Evolutionary conservation across 2,329 filamentous ascomycete species (phyloP).

Genomic region (Paecilomyces fulvus): DNA sequence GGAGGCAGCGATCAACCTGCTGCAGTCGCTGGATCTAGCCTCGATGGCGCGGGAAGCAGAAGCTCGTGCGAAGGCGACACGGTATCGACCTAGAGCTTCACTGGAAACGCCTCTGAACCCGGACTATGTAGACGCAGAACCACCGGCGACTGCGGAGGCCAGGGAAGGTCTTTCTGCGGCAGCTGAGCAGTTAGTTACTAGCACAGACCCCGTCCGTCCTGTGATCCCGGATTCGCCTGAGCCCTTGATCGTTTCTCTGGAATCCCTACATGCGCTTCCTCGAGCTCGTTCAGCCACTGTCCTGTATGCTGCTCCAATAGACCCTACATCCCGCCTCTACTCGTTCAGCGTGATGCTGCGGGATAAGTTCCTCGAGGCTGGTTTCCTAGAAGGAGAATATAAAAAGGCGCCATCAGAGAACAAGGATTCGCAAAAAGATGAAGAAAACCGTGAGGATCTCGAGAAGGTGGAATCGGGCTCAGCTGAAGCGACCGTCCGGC

Average conservation of each 20-base stretch:
- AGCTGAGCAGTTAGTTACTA: background rate
- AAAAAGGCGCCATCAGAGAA: slow-evolving; percentile 5
- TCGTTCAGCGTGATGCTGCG: slow-evolving; percentile 34
- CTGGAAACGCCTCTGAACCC: background rate
- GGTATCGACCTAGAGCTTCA: slow-evolving; percentile 19
- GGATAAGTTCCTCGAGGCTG: slow-evolving; percentile 35
- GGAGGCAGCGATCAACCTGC: slow-evolving; percentile 36
- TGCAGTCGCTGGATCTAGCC: slow-evolving; percentile 39
- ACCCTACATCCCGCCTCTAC: slow-evolving; percentile 31
- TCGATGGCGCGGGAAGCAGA: slow-evolving; percentile 28
- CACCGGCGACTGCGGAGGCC: slow-evolving; percentile 20
- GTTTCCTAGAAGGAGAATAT: slow-evolving; percentile 30
- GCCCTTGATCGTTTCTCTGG: slow-evolving; percentile 37
- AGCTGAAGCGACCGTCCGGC: slow-evolving; percentile 5
- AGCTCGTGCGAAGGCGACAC: slow-evolving; percentile 24
- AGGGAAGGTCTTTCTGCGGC: background rate
- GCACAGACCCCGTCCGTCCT: background rate
- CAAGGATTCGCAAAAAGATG: background rate
- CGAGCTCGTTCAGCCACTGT: slow-evolving; percentile 27
- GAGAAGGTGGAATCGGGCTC: background rate
- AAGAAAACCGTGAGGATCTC: background rate
- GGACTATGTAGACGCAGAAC: slow-evolving; percentile 28
- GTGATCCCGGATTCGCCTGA: slow-evolving; percentile 2
- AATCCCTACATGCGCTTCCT: slow-evolving; percentile 32
- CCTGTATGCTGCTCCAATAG: slow-evolving; percentile 32